These are phyloP conservation scores for Lecanosticta acicola DNA, from an alignment of 2,329 filamentous ascomycete species.

Conservation along the genomic window DNA sequence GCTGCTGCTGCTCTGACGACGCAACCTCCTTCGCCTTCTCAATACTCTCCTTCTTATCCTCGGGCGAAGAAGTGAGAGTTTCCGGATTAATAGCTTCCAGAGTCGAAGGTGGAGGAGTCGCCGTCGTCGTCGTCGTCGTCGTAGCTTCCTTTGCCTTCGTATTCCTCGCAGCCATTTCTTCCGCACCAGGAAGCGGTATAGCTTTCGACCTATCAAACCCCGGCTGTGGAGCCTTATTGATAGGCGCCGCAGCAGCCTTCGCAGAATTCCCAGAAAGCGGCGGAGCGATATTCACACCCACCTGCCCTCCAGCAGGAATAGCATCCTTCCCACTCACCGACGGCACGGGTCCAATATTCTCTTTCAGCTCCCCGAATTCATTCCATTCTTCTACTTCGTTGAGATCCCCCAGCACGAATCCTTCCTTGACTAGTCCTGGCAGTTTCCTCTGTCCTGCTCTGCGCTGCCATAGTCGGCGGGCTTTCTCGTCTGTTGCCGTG, in stretches of 20 bases:
- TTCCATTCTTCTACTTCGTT: constrained; percentile 98
- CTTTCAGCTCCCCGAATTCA: constrained; percentile 90
- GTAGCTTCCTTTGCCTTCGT: constrained; percentile 6
- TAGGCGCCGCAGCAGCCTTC: constrained; percentile 9
- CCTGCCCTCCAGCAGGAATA: constrained; percentile 23
- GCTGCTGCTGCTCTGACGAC: not conserved
- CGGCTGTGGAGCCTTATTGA: constrained; percentile 22
- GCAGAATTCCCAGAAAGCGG: constrained; percentile 15
- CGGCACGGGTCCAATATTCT: constrained; percentile 62
- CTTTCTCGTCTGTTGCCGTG: constrained; percentile 81
- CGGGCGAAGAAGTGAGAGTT: constrained; percentile 24
- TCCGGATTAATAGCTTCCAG: constrained; percentile 18
- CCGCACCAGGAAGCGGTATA: constrained; percentile 29
- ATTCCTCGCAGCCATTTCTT: constrained; percentile 27
- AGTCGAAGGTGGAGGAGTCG: constrained; percentile 6
- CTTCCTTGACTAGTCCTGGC: constrained; percentile 82
- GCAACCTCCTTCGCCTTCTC: constrained; percentile 14
- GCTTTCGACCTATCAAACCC: constrained; percentile 19
- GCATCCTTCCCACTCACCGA: constrained; percentile 18
- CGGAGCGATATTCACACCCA: constrained; percentile 26
- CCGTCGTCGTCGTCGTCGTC: not conserved
- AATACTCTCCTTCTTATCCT: constrained; percentile 26
- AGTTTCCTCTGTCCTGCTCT: constrained; percentile 81
- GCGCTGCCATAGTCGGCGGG: constrained; percentile 81
- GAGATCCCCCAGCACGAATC: constrained; percentile 81